Evolutionary conservation across 2,329 filamentous ascomycete species (phyloP).

Genomic region (Amesomyces nigricolor): DNA sequence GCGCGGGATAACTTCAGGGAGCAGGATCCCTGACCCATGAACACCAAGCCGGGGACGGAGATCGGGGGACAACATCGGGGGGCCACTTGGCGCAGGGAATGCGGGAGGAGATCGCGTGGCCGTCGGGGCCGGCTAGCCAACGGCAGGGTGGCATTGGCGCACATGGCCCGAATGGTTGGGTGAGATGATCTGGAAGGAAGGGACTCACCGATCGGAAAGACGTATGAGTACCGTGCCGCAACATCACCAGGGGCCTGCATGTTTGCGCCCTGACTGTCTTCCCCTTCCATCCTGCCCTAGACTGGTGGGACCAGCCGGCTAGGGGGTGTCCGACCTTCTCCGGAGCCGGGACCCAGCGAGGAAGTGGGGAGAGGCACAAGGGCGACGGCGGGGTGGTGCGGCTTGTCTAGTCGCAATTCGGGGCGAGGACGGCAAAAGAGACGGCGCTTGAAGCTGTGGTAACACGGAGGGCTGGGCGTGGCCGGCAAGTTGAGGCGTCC

Average conservation of each 20-base stretch:
- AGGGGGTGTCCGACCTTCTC: constrained; percentile 5
- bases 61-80: constrained; percentile 8
- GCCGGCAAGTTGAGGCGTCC: background rate
- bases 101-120: constrained; percentile 24
- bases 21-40: background rate
- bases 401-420: background rate
- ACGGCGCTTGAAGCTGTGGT: background rate
- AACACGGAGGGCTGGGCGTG: background rate
- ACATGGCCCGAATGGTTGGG: constrained; percentile 47
- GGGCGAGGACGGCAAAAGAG: background rate
- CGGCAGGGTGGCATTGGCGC: constrained; percentile 37
- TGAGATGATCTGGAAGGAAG: constrained; percentile 26
- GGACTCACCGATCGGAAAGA: constrained; percentile 52
- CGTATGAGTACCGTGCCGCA: constrained; percentile 41
- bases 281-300: constrained; percentile 39
- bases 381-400: background rate
- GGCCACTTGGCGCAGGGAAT: constrained; percentile 20
- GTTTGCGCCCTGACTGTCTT: constrained; percentile 27
- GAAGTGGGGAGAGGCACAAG: background rate
- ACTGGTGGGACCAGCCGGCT: constrained; percentile 10
- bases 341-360: constrained; percentile 2
- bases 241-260: constrained; percentile 40
- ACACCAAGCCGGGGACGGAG: background rate
- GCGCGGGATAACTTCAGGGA: constrained; percentile 17
- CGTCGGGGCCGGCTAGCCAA: constrained; percentile 37